Base-by-base conservation (phyloP, 1,139 yeast genomes). In the Pichia sp. region DNA sequence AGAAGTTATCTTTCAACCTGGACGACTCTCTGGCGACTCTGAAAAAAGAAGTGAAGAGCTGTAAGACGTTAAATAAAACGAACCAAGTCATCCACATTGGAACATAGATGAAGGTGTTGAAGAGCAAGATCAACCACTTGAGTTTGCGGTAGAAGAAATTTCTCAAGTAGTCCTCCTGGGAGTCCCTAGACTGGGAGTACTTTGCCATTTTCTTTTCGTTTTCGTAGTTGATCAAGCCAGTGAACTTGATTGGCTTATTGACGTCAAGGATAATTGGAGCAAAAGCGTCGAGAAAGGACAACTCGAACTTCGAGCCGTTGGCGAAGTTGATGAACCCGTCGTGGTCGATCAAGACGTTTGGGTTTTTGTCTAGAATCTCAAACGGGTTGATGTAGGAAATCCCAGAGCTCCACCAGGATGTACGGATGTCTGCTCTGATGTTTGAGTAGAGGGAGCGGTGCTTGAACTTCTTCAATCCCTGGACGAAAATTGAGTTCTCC, bases 391-490 rank as follows among this genome's bases (percentile, higher is more conserved):
- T 71, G 10, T 72, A 65, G 1, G 87, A 79, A 36, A 87, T 85
- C 2, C 87, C 87, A 0, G 95, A 76, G 0, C 96, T 88, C 77
- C 87, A 88, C 85, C 89, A 89, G 34, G 87, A 79, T 5, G 95
- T 84, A 61, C 96, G 78, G 62, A 82, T 84, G 70, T 89, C 96
- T 61, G 88, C 87, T 57, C 86, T 78, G 45, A 85, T 77, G 68
- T 89, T 89, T 5, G 93, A 87, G 65, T 89, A 89, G 54, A 88
- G 69, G 1, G 83, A 69, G 53, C 76, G 74, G 58, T 79, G 66
- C 55, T 75, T 72, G 70, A 89, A 89, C 41, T 59, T 55, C 34
- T 72, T 63, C 54, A 89, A 73, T 0, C 82, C 87, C 61, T 75
- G 75, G 67, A 70, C 80, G 65, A 87, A 89, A 4, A 78, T 75